Conservation (phyloP, 352 stramenopile species). For the Globisporangium sylvaticum region DNA sequence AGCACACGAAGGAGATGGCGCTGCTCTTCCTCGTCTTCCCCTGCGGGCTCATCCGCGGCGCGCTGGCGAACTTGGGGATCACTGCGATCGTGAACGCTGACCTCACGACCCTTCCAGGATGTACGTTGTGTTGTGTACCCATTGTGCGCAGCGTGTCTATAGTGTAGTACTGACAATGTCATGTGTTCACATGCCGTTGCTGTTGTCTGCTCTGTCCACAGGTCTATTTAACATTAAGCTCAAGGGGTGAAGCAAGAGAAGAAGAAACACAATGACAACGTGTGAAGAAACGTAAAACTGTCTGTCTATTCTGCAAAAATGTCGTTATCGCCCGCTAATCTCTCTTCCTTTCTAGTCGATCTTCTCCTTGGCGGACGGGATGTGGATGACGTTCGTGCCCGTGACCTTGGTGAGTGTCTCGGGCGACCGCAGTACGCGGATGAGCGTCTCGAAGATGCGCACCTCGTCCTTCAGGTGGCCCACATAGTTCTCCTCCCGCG, state of each 20-base stretch:
- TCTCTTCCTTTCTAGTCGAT: conserved; percentile 41
- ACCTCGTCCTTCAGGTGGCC: conserved; percentile 87
- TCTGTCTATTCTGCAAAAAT: background rate
- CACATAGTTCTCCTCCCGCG: conserved; percentile 75
- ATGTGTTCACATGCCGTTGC: background rate
- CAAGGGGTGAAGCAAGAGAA: conserved; percentile 40
- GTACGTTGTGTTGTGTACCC: conserved; percentile 38
- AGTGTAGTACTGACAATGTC: background rate
- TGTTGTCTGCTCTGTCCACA: conserved; percentile 16
- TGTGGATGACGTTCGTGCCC: conserved; percentile 83
- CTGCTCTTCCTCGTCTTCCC: conserved; percentile 94
- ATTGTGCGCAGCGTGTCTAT: background rate
- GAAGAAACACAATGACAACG: background rate
- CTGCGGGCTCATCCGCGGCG: conserved; percentile 93
- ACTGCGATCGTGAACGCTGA: conserved; percentile 94
- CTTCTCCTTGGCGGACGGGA: conserved; percentile 81
- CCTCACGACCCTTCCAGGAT: conserved; percentile 89
- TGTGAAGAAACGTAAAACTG: background rate
- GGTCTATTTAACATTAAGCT: conserved; percentile 92
- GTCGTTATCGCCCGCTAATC: background rate
- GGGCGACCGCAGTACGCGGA: conserved; percentile 78
- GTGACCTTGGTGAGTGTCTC: conserved; percentile 86
- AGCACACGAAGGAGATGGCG: conserved; percentile 88
- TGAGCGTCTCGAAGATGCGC: conserved; percentile 83
- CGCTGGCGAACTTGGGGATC: conserved; percentile 93